Conservation (phyloP, 805 yeast genomes). For the Cyberlindnera samutprakarnensis region DNA sequence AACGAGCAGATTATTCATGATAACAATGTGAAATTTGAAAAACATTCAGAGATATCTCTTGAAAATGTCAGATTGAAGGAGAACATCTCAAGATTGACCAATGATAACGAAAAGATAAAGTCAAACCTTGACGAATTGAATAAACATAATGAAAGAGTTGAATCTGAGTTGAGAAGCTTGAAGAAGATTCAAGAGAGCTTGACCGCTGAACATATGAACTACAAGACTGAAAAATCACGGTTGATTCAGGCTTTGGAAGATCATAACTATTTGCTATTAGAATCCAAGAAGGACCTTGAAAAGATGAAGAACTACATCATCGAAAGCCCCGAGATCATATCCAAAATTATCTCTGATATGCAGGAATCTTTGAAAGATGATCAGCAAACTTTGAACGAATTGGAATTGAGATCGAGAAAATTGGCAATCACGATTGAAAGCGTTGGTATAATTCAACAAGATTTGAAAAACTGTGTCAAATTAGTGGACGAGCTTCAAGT, state of each 20-base stretch:
- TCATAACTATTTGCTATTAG: slow-evolving; percentile 47
- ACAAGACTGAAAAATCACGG: slow-evolving; percentile 54
- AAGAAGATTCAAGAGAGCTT: slow-evolving; percentile 57
- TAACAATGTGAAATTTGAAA: slow-evolving; percentile 42
- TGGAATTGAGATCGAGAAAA: slow-evolving; percentile 44
- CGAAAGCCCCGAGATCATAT: slow-evolving; percentile 51
- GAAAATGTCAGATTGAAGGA: slow-evolving; percentile 30
- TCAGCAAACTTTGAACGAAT: slow-evolving; percentile 28
- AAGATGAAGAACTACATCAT: slow-evolving; percentile 51
- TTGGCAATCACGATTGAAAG: slow-evolving; percentile 50
- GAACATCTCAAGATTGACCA: slow-evolving; percentile 28
- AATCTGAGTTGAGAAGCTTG: slow-evolving; percentile 51
- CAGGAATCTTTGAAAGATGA: slow-evolving; percentile 35
- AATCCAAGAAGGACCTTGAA: slow-evolving; percentile 50
- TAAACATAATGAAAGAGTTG: slow-evolving; percentile 48
- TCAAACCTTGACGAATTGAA: slow-evolving; percentile 34
- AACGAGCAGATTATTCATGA: slow-evolving; percentile 54
- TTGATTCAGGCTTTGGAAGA: slow-evolving; percentile 55
- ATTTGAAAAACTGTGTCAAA: slow-evolving; percentile 15
- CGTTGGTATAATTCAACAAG: slow-evolving; percentile 30
- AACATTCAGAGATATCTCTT: slow-evolving; percentile 35
- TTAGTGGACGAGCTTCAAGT: slow-evolving; percentile 16
- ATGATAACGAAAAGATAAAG: slow-evolving; percentile 20
- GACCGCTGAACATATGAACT: slow-evolving; percentile 52
- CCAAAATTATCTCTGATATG: slow-evolving; percentile 46